Percentiles rank a stretch among this genome's conserved stretches.
These are phyloP conservation scores for Anisodus tanguticus DNA, from an alignment of 257 asterid species.

Conservation along the genomic window DNA sequence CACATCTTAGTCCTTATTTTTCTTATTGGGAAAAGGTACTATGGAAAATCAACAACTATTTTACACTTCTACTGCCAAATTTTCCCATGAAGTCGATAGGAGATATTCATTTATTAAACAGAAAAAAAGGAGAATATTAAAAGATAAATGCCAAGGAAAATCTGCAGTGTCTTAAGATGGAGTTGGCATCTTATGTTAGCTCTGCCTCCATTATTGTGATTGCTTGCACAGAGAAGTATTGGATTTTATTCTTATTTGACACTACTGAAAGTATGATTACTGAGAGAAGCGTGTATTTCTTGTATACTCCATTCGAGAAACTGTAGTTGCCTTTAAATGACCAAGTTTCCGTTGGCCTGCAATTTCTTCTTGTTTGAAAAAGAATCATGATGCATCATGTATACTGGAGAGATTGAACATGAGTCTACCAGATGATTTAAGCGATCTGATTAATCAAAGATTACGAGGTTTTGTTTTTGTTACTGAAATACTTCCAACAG, in stretches of 20 bases:
- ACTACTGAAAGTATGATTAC: not conserved
- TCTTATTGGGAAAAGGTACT: not conserved
- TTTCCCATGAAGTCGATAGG: not conserved
- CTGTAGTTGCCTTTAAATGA: not conserved
- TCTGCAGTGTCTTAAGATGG: conserved; percentile 6
- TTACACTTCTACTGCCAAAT: not conserved
- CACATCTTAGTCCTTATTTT: not conserved
- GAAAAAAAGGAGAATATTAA: not conserved
- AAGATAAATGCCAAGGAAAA: not conserved
- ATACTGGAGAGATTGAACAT: not conserved
- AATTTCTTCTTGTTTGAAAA: not conserved
- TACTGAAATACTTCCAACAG: not conserved
- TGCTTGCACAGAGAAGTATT: not conserved
- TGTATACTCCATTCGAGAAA: not conserved
- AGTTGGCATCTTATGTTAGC: not conserved
- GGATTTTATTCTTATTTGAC: conserved; percentile 6
- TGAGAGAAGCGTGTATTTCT: not conserved
- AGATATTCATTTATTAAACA: not conserved
- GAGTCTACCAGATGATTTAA: not conserved
- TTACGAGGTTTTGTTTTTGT: not conserved
- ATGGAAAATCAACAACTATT: not conserved
- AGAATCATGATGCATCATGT: not conserved
- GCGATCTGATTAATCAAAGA: not conserved
- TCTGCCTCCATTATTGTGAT: not conserved
- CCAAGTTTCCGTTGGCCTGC: conserved; percentile 7